These are phyloP conservation scores for Daldinia concentrica DNA, from an alignment of 495 filamentous ascomycete species.

Conservation along the genomic window DNA sequence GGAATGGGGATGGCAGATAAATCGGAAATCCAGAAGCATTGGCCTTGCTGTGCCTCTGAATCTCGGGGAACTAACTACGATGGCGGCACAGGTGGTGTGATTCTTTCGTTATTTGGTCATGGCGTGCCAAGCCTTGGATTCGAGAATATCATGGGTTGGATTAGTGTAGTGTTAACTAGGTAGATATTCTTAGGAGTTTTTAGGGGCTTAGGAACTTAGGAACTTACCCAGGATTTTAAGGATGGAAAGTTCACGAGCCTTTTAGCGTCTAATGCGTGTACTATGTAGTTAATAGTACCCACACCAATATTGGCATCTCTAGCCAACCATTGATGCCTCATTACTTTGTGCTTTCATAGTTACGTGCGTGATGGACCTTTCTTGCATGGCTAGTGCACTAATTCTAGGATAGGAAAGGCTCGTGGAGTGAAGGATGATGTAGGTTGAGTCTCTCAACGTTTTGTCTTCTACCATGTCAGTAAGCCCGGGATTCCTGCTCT, in stretches of 20 bases:
- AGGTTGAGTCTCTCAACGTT: slow-evolving; percentile 7
- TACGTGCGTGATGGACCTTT: slow-evolving; percentile 31
- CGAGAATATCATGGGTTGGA: slow-evolving; percentile 9
- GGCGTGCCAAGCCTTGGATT: slow-evolving; percentile 31
- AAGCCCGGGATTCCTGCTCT: neutral
- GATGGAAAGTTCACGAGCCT: neutral
- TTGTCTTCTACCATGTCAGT: neutral
- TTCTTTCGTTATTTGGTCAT: slow-evolving; percentile 19
- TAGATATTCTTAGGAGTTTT: neutral
- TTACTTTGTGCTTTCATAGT: slow-evolving; percentile 14
- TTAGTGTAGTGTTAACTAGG: too few relatives aligned
- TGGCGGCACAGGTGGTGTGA: slow-evolving; percentile 28
- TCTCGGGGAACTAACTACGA: slow-evolving; percentile 28
- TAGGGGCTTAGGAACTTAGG: neutral
- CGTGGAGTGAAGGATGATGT: slow-evolving; percentile 35
- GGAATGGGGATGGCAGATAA: slow-evolving; percentile 19
- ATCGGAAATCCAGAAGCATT: neutral
- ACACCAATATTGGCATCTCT: slow-evolving; percentile 20
- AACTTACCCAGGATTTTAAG: neutral
- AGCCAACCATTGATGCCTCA: slow-evolving; percentile 23
- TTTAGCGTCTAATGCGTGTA: too few relatives aligned
- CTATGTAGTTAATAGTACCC: neutral
- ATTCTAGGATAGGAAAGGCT: slow-evolving; percentile 25
- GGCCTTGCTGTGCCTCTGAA: neutral
- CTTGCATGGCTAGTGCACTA: slow-evolving; percentile 31